phyloP scores from a whole-genome alignment of 1,139 yeast genomes.

The Yamadazyma kanchanaburiensis region DNA sequence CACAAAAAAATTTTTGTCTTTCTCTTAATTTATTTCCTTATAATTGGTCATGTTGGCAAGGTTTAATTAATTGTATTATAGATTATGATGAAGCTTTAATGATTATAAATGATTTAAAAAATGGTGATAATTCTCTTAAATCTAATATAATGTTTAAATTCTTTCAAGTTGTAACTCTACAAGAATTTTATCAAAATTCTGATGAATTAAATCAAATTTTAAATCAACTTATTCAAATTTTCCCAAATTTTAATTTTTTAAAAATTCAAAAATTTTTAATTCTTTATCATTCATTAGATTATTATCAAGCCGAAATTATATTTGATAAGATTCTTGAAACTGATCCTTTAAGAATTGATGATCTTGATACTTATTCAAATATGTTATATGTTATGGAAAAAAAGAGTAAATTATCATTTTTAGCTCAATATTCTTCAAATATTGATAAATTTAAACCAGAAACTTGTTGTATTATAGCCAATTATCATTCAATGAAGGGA shows the following conservation, averaged over 20 bases:
- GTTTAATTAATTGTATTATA: slow-evolving; percentile 62
- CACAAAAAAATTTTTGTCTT: slow-evolving; percentile 55
- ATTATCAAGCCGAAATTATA: slow-evolving; percentile 70
- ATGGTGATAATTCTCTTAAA: slow-evolving; percentile 19
- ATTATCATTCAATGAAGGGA: slow-evolving; percentile 85
- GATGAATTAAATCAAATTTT: slow-evolving; percentile 43
- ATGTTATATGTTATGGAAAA: slow-evolving; percentile 94
- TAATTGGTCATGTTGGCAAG: slow-evolving; percentile 96
- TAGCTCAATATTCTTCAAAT: slow-evolving; percentile 82
- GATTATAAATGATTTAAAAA: slow-evolving; percentile 39
- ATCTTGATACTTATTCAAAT: slow-evolving; percentile 87
- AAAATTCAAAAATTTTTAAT: slow-evolving; percentile 79
- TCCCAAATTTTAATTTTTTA: slow-evolving; percentile 73
- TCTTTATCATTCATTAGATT: slow-evolving; percentile 77
- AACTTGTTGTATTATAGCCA: slow-evolving; percentile 92
- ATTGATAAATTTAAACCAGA: slow-evolving; percentile 91
- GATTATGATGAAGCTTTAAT: slow-evolving; percentile 60
- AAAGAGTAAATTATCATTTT: slow-evolving; percentile 73
- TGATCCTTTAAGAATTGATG: slow-evolving; percentile 91
- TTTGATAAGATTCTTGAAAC: slow-evolving; percentile 70
- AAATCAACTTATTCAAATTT: slow-evolving; percentile 42
- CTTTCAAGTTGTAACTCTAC: slow-evolving; percentile 67
- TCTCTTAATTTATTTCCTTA: slow-evolving; percentile 69
- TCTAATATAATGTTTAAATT: slow-evolving; percentile 57
- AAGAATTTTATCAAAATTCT: slow-evolving; percentile 76